Percentiles rank a stretch among this genome's conserved stretches.
These are phyloP conservation scores for Acanthamoeba lenticulata DNA, from an alignment of 208 protist species.

Conservation along the genomic window DNA sequence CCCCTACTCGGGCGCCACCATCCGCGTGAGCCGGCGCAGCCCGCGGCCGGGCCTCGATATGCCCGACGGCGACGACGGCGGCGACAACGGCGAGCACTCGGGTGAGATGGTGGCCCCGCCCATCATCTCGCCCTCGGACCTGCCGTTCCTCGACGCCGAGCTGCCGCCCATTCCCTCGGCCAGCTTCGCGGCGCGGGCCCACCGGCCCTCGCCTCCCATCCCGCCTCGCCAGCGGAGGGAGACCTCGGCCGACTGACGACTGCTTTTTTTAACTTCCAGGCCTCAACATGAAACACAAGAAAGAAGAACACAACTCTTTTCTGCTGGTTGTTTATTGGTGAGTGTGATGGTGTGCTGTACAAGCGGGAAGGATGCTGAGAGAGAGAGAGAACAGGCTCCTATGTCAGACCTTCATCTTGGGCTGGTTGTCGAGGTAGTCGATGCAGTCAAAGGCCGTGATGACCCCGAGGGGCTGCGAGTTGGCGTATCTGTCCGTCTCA, in stretches of 20 bases:
- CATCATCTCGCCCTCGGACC: not conserved
- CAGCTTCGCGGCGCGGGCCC: not conserved
- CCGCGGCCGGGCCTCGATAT: not conserved
- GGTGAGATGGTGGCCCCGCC: no score
- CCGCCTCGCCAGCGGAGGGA: not conserved
- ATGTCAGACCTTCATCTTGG: not conserved
- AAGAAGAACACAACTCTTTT: no score
- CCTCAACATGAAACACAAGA: not conserved
- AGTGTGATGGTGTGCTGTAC: no score
- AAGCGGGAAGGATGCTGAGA: no score
- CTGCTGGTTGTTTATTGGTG: no score
- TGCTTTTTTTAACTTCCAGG: no score
- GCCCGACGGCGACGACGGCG: not conserved
- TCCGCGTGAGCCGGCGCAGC: not conserved
- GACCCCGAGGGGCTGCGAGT: not conserved
- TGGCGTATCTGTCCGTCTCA: not conserved
- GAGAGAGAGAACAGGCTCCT: no score
- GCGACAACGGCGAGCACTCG: not conserved
- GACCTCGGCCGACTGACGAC: no score
- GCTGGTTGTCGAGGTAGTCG: not conserved
- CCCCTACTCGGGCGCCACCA: not conserved
- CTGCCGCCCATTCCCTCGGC: not conserved
- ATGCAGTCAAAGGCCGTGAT: conserved; percentile 33
- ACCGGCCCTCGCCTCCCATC: not conserved
- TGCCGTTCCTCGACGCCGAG: not conserved